Base-by-base conservation (phyloP, 257 asterid species). In the Fraxinus americana region DNA sequence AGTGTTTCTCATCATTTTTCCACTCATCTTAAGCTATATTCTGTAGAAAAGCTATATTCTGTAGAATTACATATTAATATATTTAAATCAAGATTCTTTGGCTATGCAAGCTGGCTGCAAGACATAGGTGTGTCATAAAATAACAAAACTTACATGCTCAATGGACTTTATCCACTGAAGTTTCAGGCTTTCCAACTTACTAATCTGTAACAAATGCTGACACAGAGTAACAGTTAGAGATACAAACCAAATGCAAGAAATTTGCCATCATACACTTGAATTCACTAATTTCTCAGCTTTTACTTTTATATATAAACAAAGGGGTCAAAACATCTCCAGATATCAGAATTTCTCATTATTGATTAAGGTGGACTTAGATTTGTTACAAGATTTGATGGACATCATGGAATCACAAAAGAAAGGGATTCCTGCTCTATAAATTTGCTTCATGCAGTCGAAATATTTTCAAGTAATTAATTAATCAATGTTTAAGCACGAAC, bases 141-240 rank as follows among this genome's bases (percentile, higher is more conserved):
- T 25, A 61, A 67, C 83, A 41, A 69, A 75, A 35, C 94, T 90
- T 83, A 92, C 98, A 83, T 96, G 93, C 80, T 90, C 92, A 77
- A 81, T 86, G 77, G 96, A 89, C 86, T 95, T 96, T 59, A 96
- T 90, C 97, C 97, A 93, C 73, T 85, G 97, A 74, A 96, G 88
- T 76, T 96, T 98, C 88, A 96, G 85, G 80, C 84, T 79, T 78
- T 79, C 90, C 93, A 93, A 80, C 84, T 88, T 91, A 79, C 91
- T 81, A 82, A 71, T 85, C 75, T 83, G 89, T 35, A 96, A 84
- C 84, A 93, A 83, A 81, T 83, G 91, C 98, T 96, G 90, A 86
- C 89, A 78, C 83, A 84, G 57, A 76, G 57, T 23, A 78, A 78
- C 38, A 77, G 77, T 71, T 35, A 75, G 71, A 50, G 59, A 66